Evolutionary conservation across 1,284 basidiomycete species (phyloP).

Genomic region (Trametes pubescens): DNA sequence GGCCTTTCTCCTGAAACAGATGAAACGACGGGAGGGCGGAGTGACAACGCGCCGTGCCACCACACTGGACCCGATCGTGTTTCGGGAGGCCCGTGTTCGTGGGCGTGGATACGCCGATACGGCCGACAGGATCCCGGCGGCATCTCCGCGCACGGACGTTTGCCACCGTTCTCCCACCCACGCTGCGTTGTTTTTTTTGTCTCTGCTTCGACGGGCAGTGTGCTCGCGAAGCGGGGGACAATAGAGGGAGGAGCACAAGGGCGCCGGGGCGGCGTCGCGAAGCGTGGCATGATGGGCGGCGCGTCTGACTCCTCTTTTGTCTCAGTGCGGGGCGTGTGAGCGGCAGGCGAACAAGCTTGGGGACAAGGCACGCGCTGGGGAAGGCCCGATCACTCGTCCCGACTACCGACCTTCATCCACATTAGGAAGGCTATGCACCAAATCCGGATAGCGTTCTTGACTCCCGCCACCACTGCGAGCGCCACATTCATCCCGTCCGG

Average conservation of each 20-base stretch:
- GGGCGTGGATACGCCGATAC: conserved; percentile 2
- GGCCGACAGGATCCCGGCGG: not conserved
- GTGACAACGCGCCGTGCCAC: not conserved
- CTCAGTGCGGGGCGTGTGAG: not conserved
- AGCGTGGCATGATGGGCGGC: not conserved
- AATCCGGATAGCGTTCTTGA: conserved; percentile 16
- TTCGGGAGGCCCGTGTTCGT: not conserved
- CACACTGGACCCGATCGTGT: not conserved
- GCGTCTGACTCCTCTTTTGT: conserved; percentile 1
- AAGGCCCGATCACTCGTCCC: not conserved
- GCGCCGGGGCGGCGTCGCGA: not conserved
- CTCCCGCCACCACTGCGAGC: conserved; percentile 7
- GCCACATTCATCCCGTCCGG: not conserved
- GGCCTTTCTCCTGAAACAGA: not conserved
- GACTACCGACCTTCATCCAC: conserved; percentile 17
- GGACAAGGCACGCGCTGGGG: not conserved
- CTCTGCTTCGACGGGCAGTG: not conserved
- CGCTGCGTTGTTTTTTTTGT: not conserved
- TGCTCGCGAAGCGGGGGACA: not conserved
- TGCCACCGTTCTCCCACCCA: not conserved
- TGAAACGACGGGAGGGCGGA: not conserved
- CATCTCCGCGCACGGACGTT: not conserved
- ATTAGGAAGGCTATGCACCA: conserved; percentile 10
- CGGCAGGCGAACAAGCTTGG: not conserved
- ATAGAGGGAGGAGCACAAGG: not conserved